phyloP scores from a whole-genome alignment of 805 yeast genomes.

The Cyberlindnera japonica region DNA sequence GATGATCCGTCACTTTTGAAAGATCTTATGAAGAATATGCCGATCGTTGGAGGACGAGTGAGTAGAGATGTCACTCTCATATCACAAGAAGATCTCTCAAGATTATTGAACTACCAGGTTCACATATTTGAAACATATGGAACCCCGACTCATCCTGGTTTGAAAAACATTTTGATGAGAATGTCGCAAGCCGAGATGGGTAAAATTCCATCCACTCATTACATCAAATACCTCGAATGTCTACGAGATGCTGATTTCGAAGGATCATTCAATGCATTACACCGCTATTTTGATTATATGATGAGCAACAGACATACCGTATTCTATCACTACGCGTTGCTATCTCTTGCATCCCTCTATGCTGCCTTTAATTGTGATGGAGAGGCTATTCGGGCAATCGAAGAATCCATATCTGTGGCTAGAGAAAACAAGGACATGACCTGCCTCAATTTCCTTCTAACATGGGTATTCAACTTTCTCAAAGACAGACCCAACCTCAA shows the following conservation, averaged over 20 bases:
- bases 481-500: slow-evolving; percentile 59
- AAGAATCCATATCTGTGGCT: slow-evolving; percentile 85
- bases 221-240: slow-evolving; percentile 57
- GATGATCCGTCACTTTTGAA: slow-evolving; percentile 23
- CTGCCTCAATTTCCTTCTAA: slow-evolving; percentile 66
- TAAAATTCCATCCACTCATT: slow-evolving; percentile 46
- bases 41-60: slow-evolving; percentile 5
- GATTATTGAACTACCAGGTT: slow-evolving; percentile 51
- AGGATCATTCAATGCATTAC: slow-evolving; percentile 49
- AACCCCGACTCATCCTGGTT: slow-evolving; percentile 42
- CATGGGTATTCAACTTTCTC: slow-evolving; percentile 72
- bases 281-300: slow-evolving; percentile 70
- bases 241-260: slow-evolving; percentile 58
- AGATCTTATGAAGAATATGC: slow-evolving; percentile 6
- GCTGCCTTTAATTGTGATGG: slow-evolving; percentile 61
- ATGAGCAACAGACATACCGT: slow-evolving; percentile 61
- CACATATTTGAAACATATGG: slow-evolving; percentile 49
- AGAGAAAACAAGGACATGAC: slow-evolving; percentile 75
- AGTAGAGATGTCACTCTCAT: slow-evolving; percentile 32
- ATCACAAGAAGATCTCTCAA: slow-evolving; percentile 49
- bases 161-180: slow-evolving; percentile 38
- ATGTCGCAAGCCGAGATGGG: slow-evolving; percentile 46
- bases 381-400: slow-evolving; percentile 69
- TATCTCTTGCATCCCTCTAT: slow-evolving; percentile 68
- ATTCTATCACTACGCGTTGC: slow-evolving; percentile 73